phyloP scores from a whole-genome alignment of 2,329 filamentous ascomycete genomes.

The Coniochaeta prunicola region DNA sequence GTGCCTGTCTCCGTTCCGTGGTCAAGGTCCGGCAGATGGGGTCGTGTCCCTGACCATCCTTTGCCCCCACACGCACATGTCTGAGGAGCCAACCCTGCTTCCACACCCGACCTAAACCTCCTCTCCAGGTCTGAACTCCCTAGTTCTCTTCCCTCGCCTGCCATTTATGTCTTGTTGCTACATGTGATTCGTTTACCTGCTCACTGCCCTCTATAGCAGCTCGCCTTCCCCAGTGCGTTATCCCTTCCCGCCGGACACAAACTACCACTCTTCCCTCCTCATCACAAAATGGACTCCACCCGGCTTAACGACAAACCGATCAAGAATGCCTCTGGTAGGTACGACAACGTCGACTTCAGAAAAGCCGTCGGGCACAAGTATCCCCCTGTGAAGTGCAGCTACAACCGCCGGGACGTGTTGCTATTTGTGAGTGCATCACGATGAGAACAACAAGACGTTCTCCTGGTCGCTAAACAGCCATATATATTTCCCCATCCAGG shows the following conservation, averaged over 20 bases:
- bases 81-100: neutral
- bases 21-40: too few species aligned
- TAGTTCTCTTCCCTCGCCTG: neutral
- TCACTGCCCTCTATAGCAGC: neutral
- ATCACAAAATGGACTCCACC: neutral
- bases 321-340: slow-evolving; percentile 28
- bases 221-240: neutral
- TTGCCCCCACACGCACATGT: too few species aligned
- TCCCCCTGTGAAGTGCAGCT: slow-evolving; percentile 29
- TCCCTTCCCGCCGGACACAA: neutral
- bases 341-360: slow-evolving; percentile 32
- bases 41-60: too few species aligned
- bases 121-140: neutral
- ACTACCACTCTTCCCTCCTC: neutral
- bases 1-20: too few species aligned
- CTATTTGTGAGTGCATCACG: slow-evolving; percentile 23
- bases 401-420: slow-evolving; percentile 34
- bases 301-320: slow-evolving; percentile 20
- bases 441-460: neutral
- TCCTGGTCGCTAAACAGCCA: neutral
- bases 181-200: neutral
- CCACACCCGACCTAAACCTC: neutral
- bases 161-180: neutral
- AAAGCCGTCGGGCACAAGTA: slow-evolving; percentile 29
- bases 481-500: neutral